Base-by-base conservation (phyloP, 495 filamentous ascomycete species). In the Hyaloscypha variabilis region DNA sequence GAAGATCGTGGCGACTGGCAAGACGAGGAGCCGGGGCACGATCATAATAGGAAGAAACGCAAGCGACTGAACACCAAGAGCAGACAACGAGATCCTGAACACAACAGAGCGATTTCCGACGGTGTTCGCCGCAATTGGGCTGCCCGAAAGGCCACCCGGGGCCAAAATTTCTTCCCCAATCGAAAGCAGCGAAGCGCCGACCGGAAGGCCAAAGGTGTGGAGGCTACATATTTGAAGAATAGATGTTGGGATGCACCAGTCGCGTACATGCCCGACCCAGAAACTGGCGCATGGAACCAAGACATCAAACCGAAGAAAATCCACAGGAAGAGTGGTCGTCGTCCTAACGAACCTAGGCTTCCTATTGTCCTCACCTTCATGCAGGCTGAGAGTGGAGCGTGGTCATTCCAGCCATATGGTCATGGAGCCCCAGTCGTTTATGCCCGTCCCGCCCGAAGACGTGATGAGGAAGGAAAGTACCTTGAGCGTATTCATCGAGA, bases 331-430 rank as follows among this genome's bases (percentile, higher is more conserved):
- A 11, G 25, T 17, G 13, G 3, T 65, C 31, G 14, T 24, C 31
- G 6, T 14, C 24, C 13, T 6, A 25, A 6, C 50, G 30, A 36
- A 46, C 26, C 2, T 21, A 10, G 55, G 26, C 46, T 71, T 23
- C 67, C 69, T n/a, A 62, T 72, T 46, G 67, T 67, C 19, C 55
- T 72, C 21, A 74, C 72, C 5, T 66, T 51, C 31, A 39, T 74
- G 24, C 72, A 74, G 53, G 25, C 49, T 0, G 29, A 56, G 13
- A 60, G 67, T 60, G 66, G 70, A n/a, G 57, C 65, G 21, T 74
- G 72, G 72, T 57, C 29, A 55, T 14, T 57, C 6, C 52, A 63
- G 26, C 57, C 72, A 19, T 70, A 60, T 46, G 72, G 72, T 10
- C 72, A 74, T 67, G 71, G 71, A 14, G 67, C 63, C 6, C 63